Conservation (phyloP, 495 filamentous ascomycete species). For the Platismatia glauca region DNA sequence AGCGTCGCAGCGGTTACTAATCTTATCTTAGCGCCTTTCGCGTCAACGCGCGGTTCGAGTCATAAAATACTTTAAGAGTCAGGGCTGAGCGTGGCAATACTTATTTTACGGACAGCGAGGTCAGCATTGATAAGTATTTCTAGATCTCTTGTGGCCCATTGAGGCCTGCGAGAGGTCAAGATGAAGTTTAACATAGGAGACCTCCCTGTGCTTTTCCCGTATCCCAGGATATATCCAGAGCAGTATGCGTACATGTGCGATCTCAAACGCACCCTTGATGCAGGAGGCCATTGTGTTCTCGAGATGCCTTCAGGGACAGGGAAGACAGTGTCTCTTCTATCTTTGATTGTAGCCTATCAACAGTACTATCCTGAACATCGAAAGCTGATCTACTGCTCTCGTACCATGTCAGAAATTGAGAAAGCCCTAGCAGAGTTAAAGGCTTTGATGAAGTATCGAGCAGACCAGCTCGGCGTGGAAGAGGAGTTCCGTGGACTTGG, state of each 20-base stretch:
- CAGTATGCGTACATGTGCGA: slow-evolving; percentile 99
- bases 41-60: slow-evolving; percentile 5
- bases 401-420: slow-evolving; percentile 93
- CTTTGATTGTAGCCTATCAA: slow-evolving; percentile 93
- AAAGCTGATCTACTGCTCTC: slow-evolving; percentile 97
- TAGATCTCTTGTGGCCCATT: background rate
- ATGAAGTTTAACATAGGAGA: slow-evolving; percentile 99
- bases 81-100: slow-evolving; percentile 8
- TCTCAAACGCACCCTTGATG: slow-evolving; percentile 93
- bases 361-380: slow-evolving; percentile 80
- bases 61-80: no score
- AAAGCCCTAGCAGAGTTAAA: slow-evolving; percentile 92
- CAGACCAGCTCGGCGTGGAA: slow-evolving; percentile 71
- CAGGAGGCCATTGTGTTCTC: slow-evolving; percentile 89
- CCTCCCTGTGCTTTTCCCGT: slow-evolving; percentile 90
- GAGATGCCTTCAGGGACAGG: slow-evolving; percentile 99
- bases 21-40: slow-evolving; percentile 21
- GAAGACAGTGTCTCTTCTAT: slow-evolving; percentile 92
- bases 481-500: slow-evolving; percentile 93
- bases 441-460: slow-evolving; percentile 85
- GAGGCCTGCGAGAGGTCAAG: slow-evolving; percentile 15
- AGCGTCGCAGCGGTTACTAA: background rate
- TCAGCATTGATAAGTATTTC: background rate
- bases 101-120: background rate
- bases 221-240: slow-evolving; percentile 93